Conservation (phyloP, 2,329 filamentous ascomycete species). For the Stylonectria norvegica region DNA sequence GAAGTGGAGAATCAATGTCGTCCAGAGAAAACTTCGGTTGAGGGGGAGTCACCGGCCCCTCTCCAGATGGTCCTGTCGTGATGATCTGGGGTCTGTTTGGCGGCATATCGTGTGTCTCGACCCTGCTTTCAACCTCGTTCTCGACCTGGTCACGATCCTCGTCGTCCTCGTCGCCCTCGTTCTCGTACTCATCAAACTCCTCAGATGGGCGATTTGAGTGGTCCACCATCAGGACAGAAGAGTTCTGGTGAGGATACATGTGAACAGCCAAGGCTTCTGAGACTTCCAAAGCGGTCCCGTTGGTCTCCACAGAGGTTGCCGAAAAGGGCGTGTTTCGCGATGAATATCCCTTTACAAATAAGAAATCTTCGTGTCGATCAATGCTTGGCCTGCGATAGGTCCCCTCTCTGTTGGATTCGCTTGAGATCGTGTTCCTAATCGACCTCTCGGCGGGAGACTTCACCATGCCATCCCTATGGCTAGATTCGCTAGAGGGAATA, state of each 20-base stretch:
- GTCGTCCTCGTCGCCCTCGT: too few species aligned
- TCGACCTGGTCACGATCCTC: too few species aligned
- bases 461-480: too few species aligned
- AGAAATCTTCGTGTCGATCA: constrained; percentile 52
- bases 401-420: constrained; percentile 1
- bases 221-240: constrained; percentile 58
- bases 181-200: constrained; percentile 35
- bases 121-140: too few species aligned
- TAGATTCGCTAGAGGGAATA: too few species aligned
- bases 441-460: too few species aligned
- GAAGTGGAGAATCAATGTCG: constrained; percentile 58
- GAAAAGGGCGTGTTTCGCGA: constrained; percentile 62
- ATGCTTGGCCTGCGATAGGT: constrained; percentile 18
- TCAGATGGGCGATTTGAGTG: constrained; percentile 51
- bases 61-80: constrained; percentile 37
- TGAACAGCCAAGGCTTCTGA: constrained; percentile 61
- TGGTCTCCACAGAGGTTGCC: constrained; percentile 58
- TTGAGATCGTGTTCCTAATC: too few species aligned
- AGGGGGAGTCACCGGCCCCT: constrained; percentile 49
- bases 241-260: constrained; percentile 63
- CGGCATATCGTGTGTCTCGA: constrained; percentile 18
- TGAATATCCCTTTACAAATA: constrained; percentile 51
- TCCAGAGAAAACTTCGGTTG: constrained; percentile 47
- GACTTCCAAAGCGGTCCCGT: constrained; percentile 58
- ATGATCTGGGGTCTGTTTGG: constrained; percentile 37